These are phyloP conservation scores for Orobanche coerulescens DNA, from an alignment of 257 asterid genomes.

Conservation along the genomic window DNA sequence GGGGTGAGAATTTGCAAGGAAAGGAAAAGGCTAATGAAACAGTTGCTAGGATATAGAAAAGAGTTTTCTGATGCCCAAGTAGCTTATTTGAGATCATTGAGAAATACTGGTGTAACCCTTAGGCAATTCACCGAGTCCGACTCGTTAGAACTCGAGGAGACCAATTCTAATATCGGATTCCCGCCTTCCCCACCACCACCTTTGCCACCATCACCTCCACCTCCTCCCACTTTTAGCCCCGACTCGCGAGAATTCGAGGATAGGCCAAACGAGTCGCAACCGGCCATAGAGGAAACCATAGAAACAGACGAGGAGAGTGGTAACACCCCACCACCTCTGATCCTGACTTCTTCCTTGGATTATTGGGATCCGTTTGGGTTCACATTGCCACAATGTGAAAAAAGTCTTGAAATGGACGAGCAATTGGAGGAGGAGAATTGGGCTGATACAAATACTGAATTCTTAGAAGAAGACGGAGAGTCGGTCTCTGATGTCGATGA, in stretches of 20 bases:
- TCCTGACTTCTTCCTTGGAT: conserved; percentile 51
- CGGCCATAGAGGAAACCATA: conserved; percentile 33
- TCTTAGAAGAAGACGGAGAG: conserved; percentile 44
- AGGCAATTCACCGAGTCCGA: conserved; percentile 84
- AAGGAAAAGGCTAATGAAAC: conserved; percentile 66
- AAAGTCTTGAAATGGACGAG: conserved; percentile 19
- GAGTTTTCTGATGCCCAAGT: conserved; percentile 73
- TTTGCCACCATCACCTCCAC: conserved; percentile 67
- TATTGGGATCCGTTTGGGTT: conserved; percentile 61
- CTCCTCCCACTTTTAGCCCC: conserved; percentile 72
- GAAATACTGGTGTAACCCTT: conserved; percentile 72
- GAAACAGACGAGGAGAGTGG: conserved; percentile 41
- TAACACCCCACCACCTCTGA: conserved; percentile 52
- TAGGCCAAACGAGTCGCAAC: conserved; percentile 16
- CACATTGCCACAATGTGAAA: conserved; percentile 25
- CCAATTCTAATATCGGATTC: conserved; percentile 32
- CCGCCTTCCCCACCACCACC: conserved; percentile 76
- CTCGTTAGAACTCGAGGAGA: conserved; percentile 59
- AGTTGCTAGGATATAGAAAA: conserved; percentile 39
- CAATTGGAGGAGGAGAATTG: conserved; percentile 66
- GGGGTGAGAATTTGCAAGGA: conserved; percentile 66
- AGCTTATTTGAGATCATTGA: conserved; percentile 62
- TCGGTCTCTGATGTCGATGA: conserved; percentile 18
- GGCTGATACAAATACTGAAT: conserved; percentile 57
- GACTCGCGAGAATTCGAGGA: conserved; percentile 33